Conservation (phyloP, 306 rosid species). For the Begonia fuchsioides region DNA sequence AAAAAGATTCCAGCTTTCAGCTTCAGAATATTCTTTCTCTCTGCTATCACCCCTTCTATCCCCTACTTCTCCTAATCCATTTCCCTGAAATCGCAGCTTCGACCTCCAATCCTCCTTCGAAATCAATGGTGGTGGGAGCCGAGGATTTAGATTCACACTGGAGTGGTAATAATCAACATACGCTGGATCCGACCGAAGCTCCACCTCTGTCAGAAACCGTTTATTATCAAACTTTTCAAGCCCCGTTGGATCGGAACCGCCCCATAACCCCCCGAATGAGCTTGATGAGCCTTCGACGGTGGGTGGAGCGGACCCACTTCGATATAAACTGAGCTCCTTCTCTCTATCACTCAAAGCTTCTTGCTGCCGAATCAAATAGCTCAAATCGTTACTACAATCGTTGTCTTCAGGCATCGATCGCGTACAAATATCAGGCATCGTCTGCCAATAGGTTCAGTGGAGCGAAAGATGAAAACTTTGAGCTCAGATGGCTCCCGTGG, state of each 20-base stretch:
- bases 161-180: conserved; percentile 30
- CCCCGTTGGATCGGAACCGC: conserved; percentile 19
- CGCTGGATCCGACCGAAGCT: conserved; percentile 33
- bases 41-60: conserved; percentile 18
- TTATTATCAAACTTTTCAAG: conserved; percentile 18
- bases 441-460: conserved; percentile 29
- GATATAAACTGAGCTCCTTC: conserved; percentile 45
- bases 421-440: conserved; percentile 65
- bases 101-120: conserved; percentile 45
- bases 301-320: conserved; percentile 97
- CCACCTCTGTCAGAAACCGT: conserved; percentile 26
- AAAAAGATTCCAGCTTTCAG: conserved; percentile 10
- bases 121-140: conserved; percentile 37
- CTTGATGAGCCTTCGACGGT: conserved; percentile 69
- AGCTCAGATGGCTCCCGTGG: too few relatives aligned
- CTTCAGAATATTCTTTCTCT: conserved; percentile 5
- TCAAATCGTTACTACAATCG: conserved; percentile 51
- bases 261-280: conserved; percentile 50
- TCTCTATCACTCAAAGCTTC: conserved; percentile 38
- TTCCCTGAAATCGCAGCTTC: conserved; percentile 31
- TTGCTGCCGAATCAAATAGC: conserved; percentile 35
- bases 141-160: conserved; percentile 34
- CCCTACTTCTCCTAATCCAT: conserved; percentile 22
- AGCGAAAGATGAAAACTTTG: too few relatives aligned
- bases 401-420: conserved; percentile 43